Percentiles rank a stretch among this genome's conserved stretches.
Evolutionary conservation across 2,329 filamentous ascomycete genomes (phyloP).

Genomic region (Knufia fluminis): DNA sequence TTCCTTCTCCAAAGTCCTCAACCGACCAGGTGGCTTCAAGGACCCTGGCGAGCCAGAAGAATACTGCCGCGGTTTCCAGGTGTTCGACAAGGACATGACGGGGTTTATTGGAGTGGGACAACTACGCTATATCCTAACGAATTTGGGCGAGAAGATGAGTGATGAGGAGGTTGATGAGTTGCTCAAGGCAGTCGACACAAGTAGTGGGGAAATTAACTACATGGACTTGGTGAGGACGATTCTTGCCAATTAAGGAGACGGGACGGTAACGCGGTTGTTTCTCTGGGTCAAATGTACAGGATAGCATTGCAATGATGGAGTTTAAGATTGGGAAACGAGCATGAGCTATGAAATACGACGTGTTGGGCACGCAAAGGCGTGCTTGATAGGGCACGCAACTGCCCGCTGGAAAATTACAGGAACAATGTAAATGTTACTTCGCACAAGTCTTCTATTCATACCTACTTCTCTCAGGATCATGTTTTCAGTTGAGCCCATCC

Average conservation of each 20-base stretch:
- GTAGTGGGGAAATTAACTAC: constrained; percentile 94
- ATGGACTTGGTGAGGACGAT: constrained; percentile 76
- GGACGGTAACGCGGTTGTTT: not conserved
- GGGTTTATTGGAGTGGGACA: constrained; percentile 97
- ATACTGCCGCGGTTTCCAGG: constrained; percentile 97
- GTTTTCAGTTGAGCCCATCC: not conserved
- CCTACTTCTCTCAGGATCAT: not conserved
- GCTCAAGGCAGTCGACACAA: constrained; percentile 95
- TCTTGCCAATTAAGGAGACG: constrained; percentile 57
- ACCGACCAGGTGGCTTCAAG: constrained; percentile 95
- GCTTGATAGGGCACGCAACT: no score
- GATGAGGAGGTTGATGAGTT: constrained; percentile 98
- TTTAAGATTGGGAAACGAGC: not conserved
- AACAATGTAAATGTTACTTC: no score
- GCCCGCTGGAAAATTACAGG: no score
- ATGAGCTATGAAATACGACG: not conserved
- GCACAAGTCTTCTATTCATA: no score
- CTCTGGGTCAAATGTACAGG: not conserved
- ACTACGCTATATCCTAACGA: constrained; percentile 93
- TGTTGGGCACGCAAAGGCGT: no score
- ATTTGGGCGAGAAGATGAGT: constrained; percentile 97
- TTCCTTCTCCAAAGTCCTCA: constrained; percentile 90
- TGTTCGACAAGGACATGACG: constrained; percentile 98
- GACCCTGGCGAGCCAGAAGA: constrained; percentile 96
- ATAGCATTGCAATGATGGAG: no score